A percentile compares a stretch with the other conserved stretches of the same genome.
These are phyloP conservation scores for Aspergillus arachidicola DNA, from an alignment of 2,329 filamentous ascomycete species.

Conservation along the genomic window DNA sequence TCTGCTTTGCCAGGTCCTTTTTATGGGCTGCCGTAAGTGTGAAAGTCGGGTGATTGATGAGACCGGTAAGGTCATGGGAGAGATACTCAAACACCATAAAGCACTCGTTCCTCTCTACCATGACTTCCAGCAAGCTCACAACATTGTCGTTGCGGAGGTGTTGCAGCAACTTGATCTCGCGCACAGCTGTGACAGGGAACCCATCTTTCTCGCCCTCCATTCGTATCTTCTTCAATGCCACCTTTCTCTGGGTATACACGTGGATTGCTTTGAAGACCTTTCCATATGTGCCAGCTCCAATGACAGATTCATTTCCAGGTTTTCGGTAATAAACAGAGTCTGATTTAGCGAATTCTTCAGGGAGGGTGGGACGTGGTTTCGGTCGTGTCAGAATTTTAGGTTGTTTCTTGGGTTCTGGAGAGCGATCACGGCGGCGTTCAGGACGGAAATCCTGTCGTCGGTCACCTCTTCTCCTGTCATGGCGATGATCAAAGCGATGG, in stretches of 20 bases:
- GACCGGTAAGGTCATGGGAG: conserved; percentile 90
- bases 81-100: conserved; percentile 99
- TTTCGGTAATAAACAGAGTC: conserved; percentile 94
- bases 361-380: conserved; percentile 71
- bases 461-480: conserved; percentile 42
- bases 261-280: conserved; percentile 94
- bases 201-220: conserved; percentile 99
- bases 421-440: conserved; percentile 53
- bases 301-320: conserved; percentile 94
- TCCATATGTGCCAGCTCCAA: conserved; percentile 92
- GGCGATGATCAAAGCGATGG: conserved; percentile 43
- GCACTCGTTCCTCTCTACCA: conserved; percentile 98
- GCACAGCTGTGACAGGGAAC: conserved; percentile 93
- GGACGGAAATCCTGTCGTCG: conserved; percentile 34
- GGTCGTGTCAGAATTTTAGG: conserved; percentile 70
- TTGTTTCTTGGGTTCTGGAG: conserved; percentile 53
- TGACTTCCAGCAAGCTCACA: conserved; percentile 88
- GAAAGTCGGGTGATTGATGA: conserved; percentile 93
- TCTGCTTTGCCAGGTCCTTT: conserved; percentile 88
- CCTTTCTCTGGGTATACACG: conserved; percentile 72
- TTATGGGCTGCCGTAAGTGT: conserved; percentile 81
- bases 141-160: conserved; percentile 88
- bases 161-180: conserved; percentile 96
- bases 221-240: conserved; percentile 96
- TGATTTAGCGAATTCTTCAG: conserved; percentile 72